Evolutionary conservation across 1,284 basidiomycete genomes (phyloP).

Genomic region (Cryptococcus sp.): DNA sequence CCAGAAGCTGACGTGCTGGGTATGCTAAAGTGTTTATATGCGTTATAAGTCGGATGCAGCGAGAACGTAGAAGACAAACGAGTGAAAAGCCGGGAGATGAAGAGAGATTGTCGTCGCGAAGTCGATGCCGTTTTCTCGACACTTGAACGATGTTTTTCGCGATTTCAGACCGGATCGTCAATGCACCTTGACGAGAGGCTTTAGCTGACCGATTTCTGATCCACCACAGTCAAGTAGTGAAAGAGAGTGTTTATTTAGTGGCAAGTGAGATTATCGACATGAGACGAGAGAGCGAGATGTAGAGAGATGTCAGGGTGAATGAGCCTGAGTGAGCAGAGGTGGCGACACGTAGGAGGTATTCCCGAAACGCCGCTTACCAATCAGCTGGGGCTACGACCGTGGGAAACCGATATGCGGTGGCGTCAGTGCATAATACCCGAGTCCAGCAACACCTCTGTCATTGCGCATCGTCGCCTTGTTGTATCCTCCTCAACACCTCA

Average conservation of each 20-base stretch:
- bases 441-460: too few relatives aligned
- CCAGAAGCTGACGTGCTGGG: too few relatives aligned
- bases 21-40: too few relatives aligned
- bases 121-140: neutral
- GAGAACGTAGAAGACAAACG: neutral
- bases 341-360: neutral
- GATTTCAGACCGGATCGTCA: neutral
- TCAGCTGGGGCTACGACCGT: neutral
- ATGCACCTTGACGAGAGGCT: neutral
- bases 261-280: neutral
- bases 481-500: too few relatives aligned
- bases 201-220: neutral
- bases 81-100: neutral
- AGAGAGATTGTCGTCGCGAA: neutral
- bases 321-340: neutral
- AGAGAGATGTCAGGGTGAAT: neutral
- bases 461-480: too few relatives aligned
- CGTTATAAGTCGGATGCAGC: too few relatives aligned
- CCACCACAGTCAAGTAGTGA: constrained; percentile 1
- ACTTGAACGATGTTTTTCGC: neutral
- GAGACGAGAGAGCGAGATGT: neutral
- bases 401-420: neutral
- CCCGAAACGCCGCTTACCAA: neutral
- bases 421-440: too few relatives aligned
- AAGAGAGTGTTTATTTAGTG: neutral